phyloP scores from a whole-genome alignment of 2,329 filamentous ascomycete genomes.

The Stromatinia cepivora region DNA sequence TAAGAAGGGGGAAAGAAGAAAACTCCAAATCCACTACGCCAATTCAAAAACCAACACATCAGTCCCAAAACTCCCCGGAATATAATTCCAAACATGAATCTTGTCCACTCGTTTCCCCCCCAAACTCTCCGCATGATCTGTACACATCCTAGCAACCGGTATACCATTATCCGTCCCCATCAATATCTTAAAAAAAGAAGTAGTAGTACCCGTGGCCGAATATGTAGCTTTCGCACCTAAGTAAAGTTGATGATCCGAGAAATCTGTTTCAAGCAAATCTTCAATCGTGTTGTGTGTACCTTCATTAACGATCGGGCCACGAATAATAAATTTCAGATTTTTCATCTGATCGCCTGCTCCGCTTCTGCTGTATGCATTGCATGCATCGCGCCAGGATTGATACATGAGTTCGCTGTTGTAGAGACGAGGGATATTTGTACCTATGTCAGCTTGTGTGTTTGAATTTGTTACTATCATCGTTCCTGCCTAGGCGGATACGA shows the following conservation, averaged over 20 bases:
- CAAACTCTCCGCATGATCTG: neutral
- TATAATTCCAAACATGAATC: neutral
- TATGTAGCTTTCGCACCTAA: neutral
- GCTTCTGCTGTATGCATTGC: neutral
- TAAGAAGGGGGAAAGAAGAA: too few species aligned
- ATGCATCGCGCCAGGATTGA: conserved; percentile 10
- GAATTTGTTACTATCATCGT: too few species aligned
- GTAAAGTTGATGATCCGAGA: too few species aligned
- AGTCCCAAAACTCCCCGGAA: neutral
- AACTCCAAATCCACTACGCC: neutral
- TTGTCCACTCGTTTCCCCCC: neutral
- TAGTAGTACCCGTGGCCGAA: neutral
- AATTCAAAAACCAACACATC: neutral
- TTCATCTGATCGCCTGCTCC: too few species aligned
- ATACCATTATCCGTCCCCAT: neutral
- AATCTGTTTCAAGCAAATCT: neutral
- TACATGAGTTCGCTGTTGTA: conserved; percentile 3
- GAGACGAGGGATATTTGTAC: neutral
- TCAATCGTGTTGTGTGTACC: neutral
- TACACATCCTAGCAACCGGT: neutral
- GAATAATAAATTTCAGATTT: neutral
- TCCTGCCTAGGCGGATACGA: too few species aligned
- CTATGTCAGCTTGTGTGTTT: too few species aligned
- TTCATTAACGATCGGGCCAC: neutral
- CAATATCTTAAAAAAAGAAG: neutral